Evolutionary conservation across 2,329 filamentous ascomycete genomes (phyloP), one percentile per base, ranked within the genome.

Genomic region (Pseudogymnoascus sp.): DNA sequence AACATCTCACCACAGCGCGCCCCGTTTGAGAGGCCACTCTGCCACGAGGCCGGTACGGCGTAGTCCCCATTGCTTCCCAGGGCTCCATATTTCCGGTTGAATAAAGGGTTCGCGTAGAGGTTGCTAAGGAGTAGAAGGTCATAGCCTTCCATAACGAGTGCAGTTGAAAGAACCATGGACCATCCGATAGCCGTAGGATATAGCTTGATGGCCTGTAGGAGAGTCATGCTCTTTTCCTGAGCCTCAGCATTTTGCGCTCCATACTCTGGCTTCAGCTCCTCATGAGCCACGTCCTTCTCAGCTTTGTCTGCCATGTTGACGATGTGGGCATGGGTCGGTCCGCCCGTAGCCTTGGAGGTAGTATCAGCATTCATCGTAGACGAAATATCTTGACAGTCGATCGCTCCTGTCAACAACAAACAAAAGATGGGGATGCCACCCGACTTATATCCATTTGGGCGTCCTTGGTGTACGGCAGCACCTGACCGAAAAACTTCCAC

Each of bases 151-250:
- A 76, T 76, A 44, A 76, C 66, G 15, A 74, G 71, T 4, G 71
- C 68, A 42, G 70, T 67, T 12, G 73, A 75, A 12, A 75, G 66
- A 41, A 71, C 39, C 17, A 74, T 64, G 4, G 72, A 72, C 69
- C 73, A 75, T 10, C 55, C 62, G 36, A 68, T 79, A 65, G 80
- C 80, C 72, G 78, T 78, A 13, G 80, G 80, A 69, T 82, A 80
- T 12, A 75, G 76, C 70, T 72, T 76, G 62, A 81, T 76, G 65
- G 80, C 80, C 67, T 80, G 60, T 5, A 76, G 33, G 41, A 80
- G 77, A 2, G 69, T 73, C 78, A 81, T 91, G 10, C 78, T 81
- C 77, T 78, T 64, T 79, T 77, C 29, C 78, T 78, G n/a, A 61
- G 38, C 41, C 29, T 33, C 41, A 58, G 65, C 65, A 65, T 67